Conservation (phyloP, 2,329 filamentous ascomycete species). For the Microsporum audouinii region DNA sequence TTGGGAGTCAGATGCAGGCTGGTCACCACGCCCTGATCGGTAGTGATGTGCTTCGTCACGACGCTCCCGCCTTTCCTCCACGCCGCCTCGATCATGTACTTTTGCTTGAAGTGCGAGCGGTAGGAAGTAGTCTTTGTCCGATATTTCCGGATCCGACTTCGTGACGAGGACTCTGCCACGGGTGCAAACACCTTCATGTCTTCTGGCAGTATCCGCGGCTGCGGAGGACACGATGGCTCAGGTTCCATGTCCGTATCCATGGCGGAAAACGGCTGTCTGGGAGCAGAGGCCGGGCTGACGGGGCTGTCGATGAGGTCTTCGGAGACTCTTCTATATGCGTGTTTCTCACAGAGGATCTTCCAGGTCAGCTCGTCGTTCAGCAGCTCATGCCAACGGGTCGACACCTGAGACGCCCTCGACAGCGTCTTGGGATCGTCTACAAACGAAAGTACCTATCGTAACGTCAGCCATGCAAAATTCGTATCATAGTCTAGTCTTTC, state of each 20-base stretch:
- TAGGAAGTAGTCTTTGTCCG: conserved; percentile 66
- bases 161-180: neutral
- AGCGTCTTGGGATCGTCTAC: conserved; percentile 94
- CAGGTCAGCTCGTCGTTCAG: conserved; percentile 95
- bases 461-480: neutral
- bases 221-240: neutral
- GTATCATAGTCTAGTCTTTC: no score
- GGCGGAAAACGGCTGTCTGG: neutral
- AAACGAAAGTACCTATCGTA: conserved; percentile 70
- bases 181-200: neutral
- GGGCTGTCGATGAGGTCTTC: conserved; percentile 32
- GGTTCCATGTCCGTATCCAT: neutral
- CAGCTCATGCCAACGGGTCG: conserved; percentile 81
- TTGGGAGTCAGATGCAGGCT: conserved; percentile 87
- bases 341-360: conserved; percentile 94
- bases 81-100: conserved; percentile 91
- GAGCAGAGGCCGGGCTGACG: conserved; percentile 38
- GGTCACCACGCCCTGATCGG: conserved; percentile 93
- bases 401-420: conserved; percentile 91
- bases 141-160: conserved; percentile 23
- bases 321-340: conserved; percentile 62
- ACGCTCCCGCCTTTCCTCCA: conserved; percentile 88
- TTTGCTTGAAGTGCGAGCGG: conserved; percentile 93
- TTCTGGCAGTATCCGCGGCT: neutral
- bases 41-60: conserved; percentile 77